Conservation (phyloP, 176 grass and related monocot genomes). For the Phragmites australis region DNA sequence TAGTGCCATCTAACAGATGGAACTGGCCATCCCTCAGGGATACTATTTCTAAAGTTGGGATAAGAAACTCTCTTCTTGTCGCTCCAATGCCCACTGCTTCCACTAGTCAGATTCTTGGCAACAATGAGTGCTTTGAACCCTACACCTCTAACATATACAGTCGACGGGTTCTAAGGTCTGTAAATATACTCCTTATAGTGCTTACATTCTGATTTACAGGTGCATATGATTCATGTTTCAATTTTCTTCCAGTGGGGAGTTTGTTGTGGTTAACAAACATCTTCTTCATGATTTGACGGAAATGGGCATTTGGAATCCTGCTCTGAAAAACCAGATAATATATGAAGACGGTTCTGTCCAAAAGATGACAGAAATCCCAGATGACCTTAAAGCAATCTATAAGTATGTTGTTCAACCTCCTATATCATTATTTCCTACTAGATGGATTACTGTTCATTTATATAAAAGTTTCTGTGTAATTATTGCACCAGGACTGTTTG, state of each 20-base stretch:
- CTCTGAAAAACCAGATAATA: constrained; percentile 92
- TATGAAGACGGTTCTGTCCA: constrained; percentile 93
- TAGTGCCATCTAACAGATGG: constrained; percentile 76
- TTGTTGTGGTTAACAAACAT: constrained; percentile 99
- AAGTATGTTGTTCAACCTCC: constrained; percentile 54
- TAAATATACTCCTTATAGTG: background rate
- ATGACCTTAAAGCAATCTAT: constrained; percentile 91
- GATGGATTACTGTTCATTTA: background rate
- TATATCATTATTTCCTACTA: background rate
- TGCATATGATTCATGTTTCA: constrained; percentile 27
- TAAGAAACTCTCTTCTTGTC: constrained; percentile 95
- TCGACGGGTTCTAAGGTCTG: constrained; percentile 54
- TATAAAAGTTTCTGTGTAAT: constrained; percentile 17
- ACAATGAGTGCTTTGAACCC: constrained; percentile 70
- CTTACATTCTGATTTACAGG: background rate
- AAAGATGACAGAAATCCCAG: constrained; percentile 76
- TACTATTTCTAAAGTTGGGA: constrained; percentile 73
- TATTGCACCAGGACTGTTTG: constrained; percentile 76
- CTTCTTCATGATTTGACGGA: constrained; percentile 96
- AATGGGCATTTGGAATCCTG: constrained; percentile 86
- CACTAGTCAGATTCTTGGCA: constrained; percentile 99
- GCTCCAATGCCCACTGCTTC: constrained; percentile 99
- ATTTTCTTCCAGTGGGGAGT: constrained; percentile 72
- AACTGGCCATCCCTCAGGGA: constrained; percentile 72
- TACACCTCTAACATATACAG: constrained; percentile 35